A percentile compares a stretch with the other conserved stretches of the same genome.
phyloP scores from a whole-genome alignment of 352 stramenopile species.

The Globisporangium solare region DNA sequence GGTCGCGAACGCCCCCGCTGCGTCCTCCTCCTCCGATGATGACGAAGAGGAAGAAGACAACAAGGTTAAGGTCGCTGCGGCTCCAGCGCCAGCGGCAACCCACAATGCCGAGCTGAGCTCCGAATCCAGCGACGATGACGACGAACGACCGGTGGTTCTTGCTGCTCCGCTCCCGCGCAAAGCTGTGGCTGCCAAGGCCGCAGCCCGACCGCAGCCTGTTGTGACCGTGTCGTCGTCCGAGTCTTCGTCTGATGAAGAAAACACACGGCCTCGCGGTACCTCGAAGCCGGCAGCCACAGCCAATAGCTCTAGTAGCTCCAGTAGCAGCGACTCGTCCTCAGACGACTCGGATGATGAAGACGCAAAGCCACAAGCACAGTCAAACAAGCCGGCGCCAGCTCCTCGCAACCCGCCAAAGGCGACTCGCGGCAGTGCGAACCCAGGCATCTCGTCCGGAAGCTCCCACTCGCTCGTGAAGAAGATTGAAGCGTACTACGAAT shows the following conservation, averaged over 20 bases:
- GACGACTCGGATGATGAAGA: constrained; percentile 9
- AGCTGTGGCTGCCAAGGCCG: neutral
- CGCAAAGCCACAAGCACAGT: constrained; percentile 14
- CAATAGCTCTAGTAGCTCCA: too few relatives aligned
- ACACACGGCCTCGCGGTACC: too few relatives aligned
- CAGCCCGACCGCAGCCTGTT: too few relatives aligned
- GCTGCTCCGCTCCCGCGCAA: constrained; percentile 6
- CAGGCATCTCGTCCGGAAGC: constrained; percentile 54
- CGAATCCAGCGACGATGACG: constrained; percentile 39
- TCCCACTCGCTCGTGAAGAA: constrained; percentile 82
- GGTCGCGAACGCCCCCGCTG: too few relatives aligned
- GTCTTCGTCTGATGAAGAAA: constrained; percentile 6
- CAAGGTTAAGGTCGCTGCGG: neutral
- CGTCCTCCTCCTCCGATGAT: constrained; percentile 6
- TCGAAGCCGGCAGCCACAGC: too few relatives aligned
- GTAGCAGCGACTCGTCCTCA: too few relatives aligned
- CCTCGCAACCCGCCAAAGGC: constrained; percentile 1
- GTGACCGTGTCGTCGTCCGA: neutral
- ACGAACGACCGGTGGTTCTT: constrained; percentile 17
- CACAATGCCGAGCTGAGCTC: constrained; percentile 23
- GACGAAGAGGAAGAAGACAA: constrained; percentile 9
- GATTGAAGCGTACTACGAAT: constrained; percentile 66
- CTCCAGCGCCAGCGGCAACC: constrained; percentile 1
- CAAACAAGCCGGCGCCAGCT: constrained; percentile 9
- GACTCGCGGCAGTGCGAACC: constrained; percentile 14